Evolutionary conservation across 495 filamentous ascomycete genomes (phyloP), one percentile per base, ranked within the genome.

Genomic region (Corynascus novoguineensis): DNA sequence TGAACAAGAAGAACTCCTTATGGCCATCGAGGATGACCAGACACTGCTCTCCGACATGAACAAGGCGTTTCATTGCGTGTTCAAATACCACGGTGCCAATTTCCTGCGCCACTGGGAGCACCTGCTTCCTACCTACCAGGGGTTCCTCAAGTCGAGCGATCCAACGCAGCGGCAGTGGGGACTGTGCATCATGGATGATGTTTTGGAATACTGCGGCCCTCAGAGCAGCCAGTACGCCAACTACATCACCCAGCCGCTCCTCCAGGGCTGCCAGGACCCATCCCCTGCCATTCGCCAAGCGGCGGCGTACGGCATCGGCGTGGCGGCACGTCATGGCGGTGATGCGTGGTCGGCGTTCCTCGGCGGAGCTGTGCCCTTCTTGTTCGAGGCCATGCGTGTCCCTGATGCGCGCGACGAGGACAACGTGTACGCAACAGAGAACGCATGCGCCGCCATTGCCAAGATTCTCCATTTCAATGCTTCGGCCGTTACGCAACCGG

Each of bases 41-140:
- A 92, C 89, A 25, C 76, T 99, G 21, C 83, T 99, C 46, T 96
- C 92, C 9, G 95, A 99, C 66, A 99, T 99, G 95, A 99, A 97
- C 84, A 99, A 99, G 77, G 90, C 95, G 0, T 99, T 96, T 82
- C 95, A 99, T 71, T 93, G 89, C 42, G 90, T 99, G 63, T 97
- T 97, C 78, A 97, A 97, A 78, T 89, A 96, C 77, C 89, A 95
- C 65, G 87, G 89, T 54, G 78, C 81, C 17, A 68, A 77, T 27
- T 99, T 97, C 81, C 81, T 99, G 50, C 87, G 83, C 9, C 72
- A 87, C 41, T 97, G 92, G 92, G 84, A 93, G 64, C 83, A 84
- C 24, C 80, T 99, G 19, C 80, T 92, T 59, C 75, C 73, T 12
- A 95, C 89, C 49, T 99, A 97, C 71, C 83, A 90, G 59, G 76